A percentile compares a stretch with the other conserved stretches of the same genome.
Conservation (phyloP, 306 rosid species). For the Trichosanthes cucumerina region DNA sequence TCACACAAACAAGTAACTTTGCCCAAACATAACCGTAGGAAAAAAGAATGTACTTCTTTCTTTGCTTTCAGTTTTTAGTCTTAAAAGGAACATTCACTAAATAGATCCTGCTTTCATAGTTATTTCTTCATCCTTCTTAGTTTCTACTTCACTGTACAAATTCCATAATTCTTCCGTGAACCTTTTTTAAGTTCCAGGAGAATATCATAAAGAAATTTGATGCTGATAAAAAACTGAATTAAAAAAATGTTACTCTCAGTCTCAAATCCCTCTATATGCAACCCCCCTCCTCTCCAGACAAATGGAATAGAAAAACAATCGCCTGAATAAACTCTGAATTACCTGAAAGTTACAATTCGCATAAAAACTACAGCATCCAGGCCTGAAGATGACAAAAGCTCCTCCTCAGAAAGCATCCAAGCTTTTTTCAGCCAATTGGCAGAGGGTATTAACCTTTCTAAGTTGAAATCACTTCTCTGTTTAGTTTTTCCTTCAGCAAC, state of each 20-base stretch:
- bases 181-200: background rate
- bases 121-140: background rate
- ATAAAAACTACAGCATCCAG: conserved; percentile 76
- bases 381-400: conserved; percentile 48
- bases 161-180: background rate
- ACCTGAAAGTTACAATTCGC: conserved; percentile 77
- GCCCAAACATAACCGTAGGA: background rate
- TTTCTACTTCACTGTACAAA: background rate
- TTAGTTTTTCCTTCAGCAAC: conserved; percentile 55
- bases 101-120: background rate
- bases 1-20: background rate
- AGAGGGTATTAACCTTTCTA: conserved; percentile 78
- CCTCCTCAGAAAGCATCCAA: conserved; percentile 80
- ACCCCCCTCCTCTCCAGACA: background rate
- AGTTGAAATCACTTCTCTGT: conserved; percentile 36
- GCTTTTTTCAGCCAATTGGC: conserved; percentile 65
- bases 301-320: background rate
- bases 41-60: background rate
- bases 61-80: background rate
- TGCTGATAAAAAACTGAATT: background rate
- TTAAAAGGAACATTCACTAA: background rate
- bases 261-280: background rate
- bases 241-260: background rate
- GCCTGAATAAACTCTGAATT: background rate
- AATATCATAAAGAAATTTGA: background rate